These are phyloP conservation scores for Mycena rebaudengoi DNA, from an alignment of 768 basidiomycete species.

Conservation along the genomic window DNA sequence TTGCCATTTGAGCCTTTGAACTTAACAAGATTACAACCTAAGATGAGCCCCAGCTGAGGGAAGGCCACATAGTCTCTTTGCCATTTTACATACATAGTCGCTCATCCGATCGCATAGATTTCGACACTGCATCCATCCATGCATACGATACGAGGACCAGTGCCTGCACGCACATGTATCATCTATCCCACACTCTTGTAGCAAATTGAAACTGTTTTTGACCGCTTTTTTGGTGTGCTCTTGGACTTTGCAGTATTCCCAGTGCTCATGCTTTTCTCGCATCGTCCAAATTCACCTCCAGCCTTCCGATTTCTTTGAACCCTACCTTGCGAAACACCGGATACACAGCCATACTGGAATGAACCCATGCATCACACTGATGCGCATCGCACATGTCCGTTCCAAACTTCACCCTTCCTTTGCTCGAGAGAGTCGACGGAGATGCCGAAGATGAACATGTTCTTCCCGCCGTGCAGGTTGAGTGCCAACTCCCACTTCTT, in stretches of 20 bases:
- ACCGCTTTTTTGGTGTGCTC: neutral
- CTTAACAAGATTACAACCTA: neutral
- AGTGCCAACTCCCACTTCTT: neutral
- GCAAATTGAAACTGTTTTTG: constrained; percentile 6
- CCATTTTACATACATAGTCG: constrained; percentile 4
- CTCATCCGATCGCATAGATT: constrained; percentile 5
- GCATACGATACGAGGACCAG: neutral
- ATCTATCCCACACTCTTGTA: constrained; percentile 3
- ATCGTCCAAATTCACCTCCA: constrained; percentile 3
- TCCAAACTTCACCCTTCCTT: constrained; percentile 2
- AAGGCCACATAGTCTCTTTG: too few species aligned
- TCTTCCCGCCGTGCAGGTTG: neutral
- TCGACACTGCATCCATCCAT: neutral
- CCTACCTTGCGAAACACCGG: neutral
- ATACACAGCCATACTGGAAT: neutral
- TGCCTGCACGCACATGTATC: constrained; percentile 2
- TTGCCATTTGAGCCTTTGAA: neutral
- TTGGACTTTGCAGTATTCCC: too few species aligned
- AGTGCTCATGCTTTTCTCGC: neutral
- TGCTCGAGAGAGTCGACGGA: constrained; percentile 1
- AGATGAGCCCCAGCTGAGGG: neutral
- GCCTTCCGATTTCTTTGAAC: neutral
- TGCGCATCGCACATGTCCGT: too few species aligned
- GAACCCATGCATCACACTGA: too few species aligned
- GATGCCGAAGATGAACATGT: constrained; percentile 1